Conservation (phyloP, 148 eudicot species). For the Persicaria maculosa region DNA sequence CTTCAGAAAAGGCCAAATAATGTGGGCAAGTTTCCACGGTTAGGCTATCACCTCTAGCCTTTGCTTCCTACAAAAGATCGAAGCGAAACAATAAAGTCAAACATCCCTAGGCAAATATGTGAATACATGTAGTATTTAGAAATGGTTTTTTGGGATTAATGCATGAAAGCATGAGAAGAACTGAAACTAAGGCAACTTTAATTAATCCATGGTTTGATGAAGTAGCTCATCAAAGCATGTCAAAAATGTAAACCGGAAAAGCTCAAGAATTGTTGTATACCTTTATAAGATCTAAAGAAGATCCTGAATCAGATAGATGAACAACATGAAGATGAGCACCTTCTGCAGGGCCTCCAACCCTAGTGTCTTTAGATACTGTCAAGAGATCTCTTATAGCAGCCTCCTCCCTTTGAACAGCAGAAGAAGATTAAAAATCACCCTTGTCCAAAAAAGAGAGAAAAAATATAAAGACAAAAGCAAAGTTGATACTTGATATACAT, state of each 20-base stretch:
- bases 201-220: not conserved
- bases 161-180: no score
- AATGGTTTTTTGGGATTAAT: no score
- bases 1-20: slow-evolving; percentile 88
- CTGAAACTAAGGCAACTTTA: no score
- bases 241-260: not conserved
- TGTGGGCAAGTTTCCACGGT: slow-evolving; percentile 95
- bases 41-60: slow-evolving; percentile 74
- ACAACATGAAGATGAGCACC: slow-evolving; percentile 98
- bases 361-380: slow-evolving; percentile 53
- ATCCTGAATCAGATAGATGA: slow-evolving; percentile 77
- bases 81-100: not conserved
- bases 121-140: no score
- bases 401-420: slow-evolving; percentile 55
- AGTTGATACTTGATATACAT: not conserved
- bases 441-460: not conserved
- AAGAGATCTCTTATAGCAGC: slow-evolving; percentile 75
- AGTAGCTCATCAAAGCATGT: not conserved
- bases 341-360: slow-evolving; percentile 74
- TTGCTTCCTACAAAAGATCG: slow-evolving; percentile 56
- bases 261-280: slow-evolving; percentile 22
- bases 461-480: not conserved
- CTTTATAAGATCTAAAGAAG: slow-evolving; percentile 82
- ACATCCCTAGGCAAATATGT: not conserved
- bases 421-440: not conserved